Evolutionary conservation across 2,329 filamentous ascomycete species (phyloP), one percentile per base, ranked within the genome.

Genomic region (Orbilia blumenaviensis): DNA sequence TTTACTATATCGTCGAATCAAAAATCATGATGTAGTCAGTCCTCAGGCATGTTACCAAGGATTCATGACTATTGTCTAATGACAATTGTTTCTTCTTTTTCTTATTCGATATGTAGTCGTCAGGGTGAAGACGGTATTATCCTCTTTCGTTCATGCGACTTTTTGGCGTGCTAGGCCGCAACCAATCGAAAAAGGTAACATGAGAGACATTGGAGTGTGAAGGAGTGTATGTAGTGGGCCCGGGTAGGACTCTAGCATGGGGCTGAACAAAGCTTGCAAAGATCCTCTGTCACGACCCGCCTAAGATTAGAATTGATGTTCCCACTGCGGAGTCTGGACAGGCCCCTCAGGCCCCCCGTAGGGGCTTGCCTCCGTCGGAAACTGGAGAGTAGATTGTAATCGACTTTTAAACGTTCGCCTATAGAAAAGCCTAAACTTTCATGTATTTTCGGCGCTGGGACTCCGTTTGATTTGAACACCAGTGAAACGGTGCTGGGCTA

Each of bases 51-150:
- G 9, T n/a, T 27, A 56, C 56, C 62, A 75, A 68, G 71, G 63
- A 75, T 75, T 75, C 23, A 48, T 71, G 66, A 62, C 56, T 71
- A 16, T 63, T 54, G 34, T n/a, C 14, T 23, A 16, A 23, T n/a
- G 42, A 38, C 27, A 32, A 21, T 18, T 61, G 66, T 50, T 44
- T 48, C 41, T 41, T 60, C 21, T 66, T 48, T 16, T 41, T 38
- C 23, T 38, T 38, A 7, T 23, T 60, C 50, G 32, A 54, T 38
- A 18, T 54, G 16, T n/a, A 16, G 46, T 32, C 29, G 48, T 56
- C 52, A 32, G 14, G 16, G 32, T 38, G 29, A 56, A 36, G 52
- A 56, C 29, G n/a, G 2, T 54, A 4, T 7, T 7, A 18, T 16
- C 5, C 42, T 46, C 42, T n/a, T 50, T 48, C 3, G 36, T 52